These are phyloP conservation scores for Arabidopsis arenosa DNA, from an alignment of 345 rosid species.

Conservation along the genomic window DNA sequence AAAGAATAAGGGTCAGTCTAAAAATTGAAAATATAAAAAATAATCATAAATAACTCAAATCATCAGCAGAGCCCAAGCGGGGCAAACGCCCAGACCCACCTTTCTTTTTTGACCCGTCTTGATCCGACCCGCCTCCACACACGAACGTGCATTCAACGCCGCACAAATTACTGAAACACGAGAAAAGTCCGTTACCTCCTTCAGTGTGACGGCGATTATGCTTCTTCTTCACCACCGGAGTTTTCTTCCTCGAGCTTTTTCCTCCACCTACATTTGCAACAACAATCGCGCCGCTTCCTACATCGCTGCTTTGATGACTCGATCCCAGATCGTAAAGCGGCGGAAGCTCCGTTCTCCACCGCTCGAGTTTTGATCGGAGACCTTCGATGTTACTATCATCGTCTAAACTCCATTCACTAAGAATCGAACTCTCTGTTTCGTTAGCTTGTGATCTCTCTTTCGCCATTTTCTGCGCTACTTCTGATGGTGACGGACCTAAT, in stretches of 20 bases:
- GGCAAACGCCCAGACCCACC: conserved; percentile 19
- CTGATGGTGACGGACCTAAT: conserved; percentile 88
- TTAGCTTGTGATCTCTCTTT: conserved; percentile 42
- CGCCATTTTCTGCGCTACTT: conserved; percentile 69
- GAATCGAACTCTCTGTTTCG: conserved; percentile 60
- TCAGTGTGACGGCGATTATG: conserved; percentile 51
- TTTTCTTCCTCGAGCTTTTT: conserved; percentile 38
- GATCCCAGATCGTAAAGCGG: conserved; percentile 62
- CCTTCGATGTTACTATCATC: conserved; percentile 73
- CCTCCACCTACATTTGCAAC: conserved; percentile 33
- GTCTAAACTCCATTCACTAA: conserved; percentile 62
- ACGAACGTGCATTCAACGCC: conserved; percentile 75
- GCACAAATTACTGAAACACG: conserved; percentile 73
- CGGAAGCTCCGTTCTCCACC: conserved; percentile 85
- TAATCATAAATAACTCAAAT: conserved; percentile 44
- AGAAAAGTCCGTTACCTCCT: conserved; percentile 55
- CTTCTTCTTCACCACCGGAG: conserved; percentile 31
- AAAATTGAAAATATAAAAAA: not conserved
- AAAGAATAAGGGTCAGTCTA: conserved; percentile 1
- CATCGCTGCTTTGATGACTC: conserved; percentile 44
- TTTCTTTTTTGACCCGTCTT: conserved; percentile 41
- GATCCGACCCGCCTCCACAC: conserved; percentile 55
- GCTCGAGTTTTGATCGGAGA: conserved; percentile 72
- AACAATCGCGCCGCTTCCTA: conserved; percentile 16
- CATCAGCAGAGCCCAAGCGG: conserved; percentile 43